A percentile compares a stretch with the other conserved stretches of the same genome.
These are phyloP conservation scores for Calonectria pauciramosa DNA, from an alignment of 2,329 filamentous ascomycete genomes.

Conservation along the genomic window DNA sequence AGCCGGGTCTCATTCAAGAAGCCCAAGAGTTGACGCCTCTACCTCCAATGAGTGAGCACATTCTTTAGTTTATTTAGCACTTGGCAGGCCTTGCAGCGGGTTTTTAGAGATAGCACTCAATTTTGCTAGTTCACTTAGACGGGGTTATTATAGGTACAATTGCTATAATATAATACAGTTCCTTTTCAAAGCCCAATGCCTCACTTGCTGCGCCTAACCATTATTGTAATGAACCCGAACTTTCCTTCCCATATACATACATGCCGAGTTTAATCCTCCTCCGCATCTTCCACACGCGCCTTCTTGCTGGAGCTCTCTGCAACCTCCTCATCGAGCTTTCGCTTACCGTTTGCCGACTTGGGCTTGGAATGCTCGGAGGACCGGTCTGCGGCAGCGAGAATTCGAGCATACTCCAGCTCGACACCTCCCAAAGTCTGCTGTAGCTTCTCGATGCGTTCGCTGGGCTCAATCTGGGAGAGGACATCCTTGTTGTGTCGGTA, in stretches of 20 bases:
- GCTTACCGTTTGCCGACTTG: constrained; percentile 56
- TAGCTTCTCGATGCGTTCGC: constrained; percentile 79
- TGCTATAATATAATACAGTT: constrained; percentile 35
- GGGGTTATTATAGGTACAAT: constrained; percentile 40
- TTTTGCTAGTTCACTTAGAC: constrained; percentile 46
- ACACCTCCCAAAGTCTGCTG: constrained; percentile 77
- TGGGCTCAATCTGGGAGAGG: constrained; percentile 76
- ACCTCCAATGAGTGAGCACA: constrained; percentile 1
- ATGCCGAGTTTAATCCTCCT: constrained; percentile 26
- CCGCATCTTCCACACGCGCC: constrained; percentile 54
- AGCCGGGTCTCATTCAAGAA: constrained; percentile 11
- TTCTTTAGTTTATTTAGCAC: constrained; percentile 29
- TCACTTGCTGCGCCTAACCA: constrained; percentile 30
- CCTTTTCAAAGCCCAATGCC: constrained; percentile 29
- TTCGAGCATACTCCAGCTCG: constrained; percentile 78
- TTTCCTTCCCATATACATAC: constrained; percentile 11
- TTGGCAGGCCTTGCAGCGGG: constrained; percentile 32
- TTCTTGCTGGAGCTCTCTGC: constrained; percentile 58
- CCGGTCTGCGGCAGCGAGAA: constrained; percentile 67
- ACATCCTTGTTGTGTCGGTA: constrained; percentile 81
- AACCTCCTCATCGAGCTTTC: constrained; percentile 56
- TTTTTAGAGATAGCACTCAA: constrained; percentile 33
- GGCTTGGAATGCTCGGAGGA: constrained; percentile 45
- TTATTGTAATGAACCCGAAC: constrained; percentile 27
- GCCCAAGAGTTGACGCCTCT: not conserved